These are phyloP conservation scores for Paraconiothyrium sp. DNA, from an alignment of 2,329 filamentous ascomycete genomes.

Conservation along the genomic window DNA sequence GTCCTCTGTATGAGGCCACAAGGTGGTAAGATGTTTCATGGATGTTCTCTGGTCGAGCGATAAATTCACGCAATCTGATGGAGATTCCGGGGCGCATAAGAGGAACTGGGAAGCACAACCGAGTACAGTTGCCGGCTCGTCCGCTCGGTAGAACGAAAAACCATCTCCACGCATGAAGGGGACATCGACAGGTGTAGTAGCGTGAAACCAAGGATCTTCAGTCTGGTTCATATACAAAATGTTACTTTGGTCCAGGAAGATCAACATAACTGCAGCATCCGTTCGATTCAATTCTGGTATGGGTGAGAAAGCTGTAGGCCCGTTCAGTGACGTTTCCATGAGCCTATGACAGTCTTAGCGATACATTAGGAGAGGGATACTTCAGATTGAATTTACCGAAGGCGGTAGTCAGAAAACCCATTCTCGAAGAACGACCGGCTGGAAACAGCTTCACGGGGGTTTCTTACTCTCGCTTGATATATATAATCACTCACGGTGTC, in stretches of 20 bases:
- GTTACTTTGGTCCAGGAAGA: neutral
- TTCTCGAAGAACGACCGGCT: neutral
- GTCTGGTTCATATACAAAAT: constrained; percentile 6
- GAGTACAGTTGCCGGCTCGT: neutral
- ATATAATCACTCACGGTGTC: constrained; percentile 9
- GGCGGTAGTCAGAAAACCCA: neutral
- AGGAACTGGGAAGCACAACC: neutral
- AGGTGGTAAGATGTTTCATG: neutral
- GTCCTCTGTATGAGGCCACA: neutral
- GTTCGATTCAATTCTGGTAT: constrained; percentile 1
- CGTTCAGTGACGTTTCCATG: neutral
- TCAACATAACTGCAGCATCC: neutral
- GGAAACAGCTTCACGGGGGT: neutral
- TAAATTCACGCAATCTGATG: neutral
- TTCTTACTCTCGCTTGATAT: neutral
- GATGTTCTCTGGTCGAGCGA: neutral
- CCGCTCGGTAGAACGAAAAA: neutral
- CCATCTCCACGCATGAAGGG: neutral
- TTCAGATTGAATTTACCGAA: neutral
- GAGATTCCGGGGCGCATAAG: neutral
- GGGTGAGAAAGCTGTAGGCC: neutral
- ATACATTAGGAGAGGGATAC: neutral
- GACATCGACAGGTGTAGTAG: neutral
- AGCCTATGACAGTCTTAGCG: neutral
- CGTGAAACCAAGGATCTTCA: constrained; percentile 22